Percentiles rank a stretch among this genome's conserved stretches.
Evolutionary conservation across 2,329 filamentous ascomycete genomes (phyloP).

Genomic region (Trichoderma sp.): DNA sequence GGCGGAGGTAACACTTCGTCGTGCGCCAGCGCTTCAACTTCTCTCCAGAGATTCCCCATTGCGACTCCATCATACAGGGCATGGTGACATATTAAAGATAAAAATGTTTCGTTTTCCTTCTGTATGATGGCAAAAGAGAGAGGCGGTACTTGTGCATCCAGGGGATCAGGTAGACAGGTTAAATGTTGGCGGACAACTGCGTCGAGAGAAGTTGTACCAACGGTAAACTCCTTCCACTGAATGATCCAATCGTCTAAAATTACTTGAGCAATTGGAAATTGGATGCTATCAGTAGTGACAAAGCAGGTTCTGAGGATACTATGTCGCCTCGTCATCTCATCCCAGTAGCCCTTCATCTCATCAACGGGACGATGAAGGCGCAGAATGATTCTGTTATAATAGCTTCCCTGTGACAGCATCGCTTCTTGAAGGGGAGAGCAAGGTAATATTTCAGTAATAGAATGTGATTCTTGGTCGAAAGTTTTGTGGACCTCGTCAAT

Average conservation of each 20-base stretch:
- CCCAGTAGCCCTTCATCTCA: constrained; percentile 59
- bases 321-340: constrained; percentile 60
- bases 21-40: constrained; percentile 60
- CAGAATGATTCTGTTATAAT: constrained; percentile 71
- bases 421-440: constrained; percentile 86
- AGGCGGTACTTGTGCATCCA: constrained; percentile 46
- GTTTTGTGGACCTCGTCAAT: constrained; percentile 24
- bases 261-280: constrained; percentile 68
- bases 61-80: constrained; percentile 84
- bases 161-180: constrained; percentile 33
- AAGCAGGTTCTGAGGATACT: constrained; percentile 78
- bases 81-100: constrained; percentile 65
- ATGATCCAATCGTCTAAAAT: constrained; percentile 51
- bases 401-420: constrained; percentile 67
- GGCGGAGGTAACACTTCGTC: constrained; percentile 46
- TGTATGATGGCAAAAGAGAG: constrained; percentile 44
- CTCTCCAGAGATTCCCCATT: constrained; percentile 64
- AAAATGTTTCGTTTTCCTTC: constrained; percentile 31
- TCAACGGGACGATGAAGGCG: constrained; percentile 50
- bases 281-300: constrained; percentile 56
- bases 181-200: constrained; percentile 41
- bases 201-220: constrained; percentile 33
- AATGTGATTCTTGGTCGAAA: constrained; percentile 25
- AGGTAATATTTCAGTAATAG: constrained; percentile 61
- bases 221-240: constrained; percentile 40